Evolutionary conservation across 768 basidiomycete species (phyloP).

Genomic region (Tephrocybe sp.): DNA sequence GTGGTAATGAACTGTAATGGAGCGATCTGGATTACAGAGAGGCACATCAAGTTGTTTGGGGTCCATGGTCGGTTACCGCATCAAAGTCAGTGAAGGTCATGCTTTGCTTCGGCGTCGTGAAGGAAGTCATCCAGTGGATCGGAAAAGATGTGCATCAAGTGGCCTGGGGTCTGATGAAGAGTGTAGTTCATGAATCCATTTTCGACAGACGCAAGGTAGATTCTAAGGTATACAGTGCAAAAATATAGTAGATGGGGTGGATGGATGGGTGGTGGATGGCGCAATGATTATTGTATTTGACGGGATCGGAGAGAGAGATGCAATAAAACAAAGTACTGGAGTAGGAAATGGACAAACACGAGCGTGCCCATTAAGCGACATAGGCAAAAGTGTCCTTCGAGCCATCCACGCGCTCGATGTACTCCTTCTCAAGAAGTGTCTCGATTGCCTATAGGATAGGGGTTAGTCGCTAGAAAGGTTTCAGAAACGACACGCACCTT

Average conservation of each 20-base stretch:
- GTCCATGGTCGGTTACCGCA: too few relatives aligned
- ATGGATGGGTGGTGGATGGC: neutral
- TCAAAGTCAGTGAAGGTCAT: too few relatives aligned
- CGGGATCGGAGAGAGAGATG: neutral
- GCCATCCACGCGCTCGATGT: slow-evolving; percentile 92
- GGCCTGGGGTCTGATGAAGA: too few relatives aligned
- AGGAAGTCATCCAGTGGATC: too few relatives aligned
- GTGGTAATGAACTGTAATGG: too few relatives aligned
- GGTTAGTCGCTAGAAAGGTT: neutral
- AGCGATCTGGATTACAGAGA: too few relatives aligned
- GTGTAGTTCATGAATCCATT: too few relatives aligned
- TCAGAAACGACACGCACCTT: slow-evolving; percentile 51
- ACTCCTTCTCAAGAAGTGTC: slow-evolving; percentile 94
- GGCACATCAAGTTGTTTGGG: too few relatives aligned
- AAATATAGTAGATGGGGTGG: slow-evolving; percentile 4
- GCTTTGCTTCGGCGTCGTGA: too few relatives aligned
- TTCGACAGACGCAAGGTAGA: too few relatives aligned
- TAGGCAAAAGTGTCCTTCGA: slow-evolving; percentile 87
- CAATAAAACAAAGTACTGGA: slow-evolving; percentile 5
- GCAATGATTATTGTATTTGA: neutral
- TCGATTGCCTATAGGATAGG: slow-evolving; percentile 72
- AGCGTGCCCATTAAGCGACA: slow-evolving; percentile 48
- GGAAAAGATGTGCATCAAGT: too few relatives aligned
- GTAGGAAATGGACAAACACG: neutral
- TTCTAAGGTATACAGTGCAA: slow-evolving; percentile 13